A percentile compares a stretch with the other conserved stretches of the same genome.
These are phyloP conservation scores for Pseudocohnilembus persalinus DNA, from an alignment of 169 alveolate species.

Conservation along the genomic window DNA sequence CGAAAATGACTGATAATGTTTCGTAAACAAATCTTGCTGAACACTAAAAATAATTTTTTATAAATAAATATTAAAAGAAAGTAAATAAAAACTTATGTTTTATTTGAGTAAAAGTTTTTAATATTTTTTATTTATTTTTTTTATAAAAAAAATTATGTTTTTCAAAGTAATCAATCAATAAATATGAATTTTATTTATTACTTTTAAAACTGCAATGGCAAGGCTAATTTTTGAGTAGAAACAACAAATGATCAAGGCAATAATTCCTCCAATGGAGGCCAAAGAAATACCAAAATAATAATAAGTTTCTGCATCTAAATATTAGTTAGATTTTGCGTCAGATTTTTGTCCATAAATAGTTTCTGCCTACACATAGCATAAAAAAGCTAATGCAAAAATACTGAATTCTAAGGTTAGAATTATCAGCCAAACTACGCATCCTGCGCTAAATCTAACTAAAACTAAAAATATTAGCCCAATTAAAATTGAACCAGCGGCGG, in stretches of 20 bases:
- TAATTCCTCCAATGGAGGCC: neutral
- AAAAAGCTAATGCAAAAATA: neutral
- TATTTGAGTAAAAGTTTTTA: neutral
- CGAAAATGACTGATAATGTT: neutral
- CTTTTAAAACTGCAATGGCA: constrained; percentile 16
- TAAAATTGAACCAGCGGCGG: neutral
- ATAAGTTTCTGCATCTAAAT: neutral
- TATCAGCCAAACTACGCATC: neutral
- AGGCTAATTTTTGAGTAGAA: neutral
- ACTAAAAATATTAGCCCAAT: neutral
- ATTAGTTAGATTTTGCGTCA: neutral
- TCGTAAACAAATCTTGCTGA: neutral
- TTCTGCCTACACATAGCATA: neutral
- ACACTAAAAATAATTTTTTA: neutral
- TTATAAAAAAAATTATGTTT: too few species aligned
- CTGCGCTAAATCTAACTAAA: neutral
- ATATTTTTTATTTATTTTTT: too few species aligned
- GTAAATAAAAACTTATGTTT: constrained; percentile 5
- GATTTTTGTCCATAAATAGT: too few species aligned
- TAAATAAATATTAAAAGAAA: too few species aligned
- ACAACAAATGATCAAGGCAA: neutral
- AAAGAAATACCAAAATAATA: constrained; percentile 2
- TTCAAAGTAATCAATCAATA: too few species aligned
- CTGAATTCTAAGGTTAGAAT: neutral
- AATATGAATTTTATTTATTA: neutral